Conservation (phyloP, 2,329 filamentous ascomycete species). For the Salinomyces thailandicus region DNA sequence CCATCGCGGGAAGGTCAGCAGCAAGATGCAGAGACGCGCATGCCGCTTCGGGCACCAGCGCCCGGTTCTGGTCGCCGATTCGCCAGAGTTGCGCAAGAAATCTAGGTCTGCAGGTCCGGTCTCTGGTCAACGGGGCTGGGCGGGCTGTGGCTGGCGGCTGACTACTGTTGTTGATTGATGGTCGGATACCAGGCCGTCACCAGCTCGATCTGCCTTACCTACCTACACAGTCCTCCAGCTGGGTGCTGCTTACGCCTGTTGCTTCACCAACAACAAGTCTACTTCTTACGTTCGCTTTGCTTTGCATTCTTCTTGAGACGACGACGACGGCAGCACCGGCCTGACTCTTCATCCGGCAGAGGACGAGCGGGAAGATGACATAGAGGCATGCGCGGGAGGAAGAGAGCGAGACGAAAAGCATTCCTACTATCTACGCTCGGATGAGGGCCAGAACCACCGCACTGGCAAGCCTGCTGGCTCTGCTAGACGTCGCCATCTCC, state of each 20-base stretch:
- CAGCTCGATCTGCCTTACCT: background rate
- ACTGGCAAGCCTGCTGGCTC: conserved; percentile 18
- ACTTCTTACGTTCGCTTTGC: background rate
- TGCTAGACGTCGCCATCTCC: conserved; percentile 8
- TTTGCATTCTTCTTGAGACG: background rate
- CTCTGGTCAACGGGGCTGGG: too few species aligned
- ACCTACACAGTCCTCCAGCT: background rate
- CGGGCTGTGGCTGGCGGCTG: background rate
- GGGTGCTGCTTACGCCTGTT: background rate
- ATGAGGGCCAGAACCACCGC: background rate
- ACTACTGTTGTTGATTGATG: background rate
- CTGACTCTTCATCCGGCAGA: background rate
- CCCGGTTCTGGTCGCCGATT: background rate
- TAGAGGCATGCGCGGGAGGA: background rate
- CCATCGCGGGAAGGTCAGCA: background rate
- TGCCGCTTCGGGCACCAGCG: background rate
- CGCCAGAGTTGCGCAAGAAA: background rate
- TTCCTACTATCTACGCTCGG: background rate
- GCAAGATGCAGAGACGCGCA: background rate
- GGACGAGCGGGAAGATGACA: background rate
- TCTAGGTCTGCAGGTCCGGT: background rate
- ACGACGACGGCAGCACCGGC: background rate
- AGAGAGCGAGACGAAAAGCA: background rate
- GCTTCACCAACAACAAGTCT: background rate
- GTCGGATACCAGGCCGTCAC: background rate